Percentiles rank a stretch among this genome's conserved stretches.
These are phyloP conservation scores for Arthonia radiata DNA, from an alignment of 495 filamentous ascomycete species.

Conservation along the genomic window DNA sequence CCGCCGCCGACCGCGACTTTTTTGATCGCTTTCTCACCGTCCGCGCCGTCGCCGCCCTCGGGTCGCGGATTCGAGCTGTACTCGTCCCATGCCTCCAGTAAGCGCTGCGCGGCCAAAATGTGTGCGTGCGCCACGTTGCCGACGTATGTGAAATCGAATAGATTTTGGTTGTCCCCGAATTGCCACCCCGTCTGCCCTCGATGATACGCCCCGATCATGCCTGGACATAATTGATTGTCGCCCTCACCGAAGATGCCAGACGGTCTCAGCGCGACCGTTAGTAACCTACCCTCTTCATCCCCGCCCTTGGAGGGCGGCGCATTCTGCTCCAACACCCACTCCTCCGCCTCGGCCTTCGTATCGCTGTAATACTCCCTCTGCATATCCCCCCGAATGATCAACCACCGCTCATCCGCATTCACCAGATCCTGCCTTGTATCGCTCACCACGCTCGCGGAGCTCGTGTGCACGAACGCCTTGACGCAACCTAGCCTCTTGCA, in stretches of 20 bases:
- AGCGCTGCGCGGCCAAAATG: constrained; percentile 41
- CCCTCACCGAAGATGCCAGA: constrained; percentile 83
- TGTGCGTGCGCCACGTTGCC: constrained; percentile 37
- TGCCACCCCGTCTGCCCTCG: constrained; percentile 30
- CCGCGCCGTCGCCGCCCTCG: no score
- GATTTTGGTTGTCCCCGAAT: constrained; percentile 28
- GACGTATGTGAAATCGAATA: constrained; percentile 38
- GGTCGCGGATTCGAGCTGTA: no score
- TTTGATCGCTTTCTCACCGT: constrained; percentile 21
- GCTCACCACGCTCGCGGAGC: constrained; percentile 66
- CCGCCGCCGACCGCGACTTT: constrained; percentile 25
- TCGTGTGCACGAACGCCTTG: constrained; percentile 87
- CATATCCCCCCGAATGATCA: constrained; percentile 38
- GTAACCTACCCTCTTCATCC: constrained; percentile 27
- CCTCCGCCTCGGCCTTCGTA: constrained; percentile 57
- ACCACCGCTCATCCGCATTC: constrained; percentile 76
- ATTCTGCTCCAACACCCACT: constrained; percentile 65
- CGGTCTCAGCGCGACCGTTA: constrained; percentile 60
- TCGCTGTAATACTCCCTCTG: constrained; percentile 73
- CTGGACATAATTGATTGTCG: constrained; percentile 28
- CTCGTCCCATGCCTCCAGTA: no score
- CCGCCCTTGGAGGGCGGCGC: constrained; percentile 30
- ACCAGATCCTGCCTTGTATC: constrained; percentile 59
- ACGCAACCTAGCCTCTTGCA: constrained; percentile 50
- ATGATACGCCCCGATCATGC: constrained; percentile 29